Percentiles rank a stretch among this genome's conserved stretches.
These are phyloP conservation scores for Podospora bellae-mahoneyi DNA, from an alignment of 495 filamentous ascomycete genomes.

Conservation along the genomic window DNA sequence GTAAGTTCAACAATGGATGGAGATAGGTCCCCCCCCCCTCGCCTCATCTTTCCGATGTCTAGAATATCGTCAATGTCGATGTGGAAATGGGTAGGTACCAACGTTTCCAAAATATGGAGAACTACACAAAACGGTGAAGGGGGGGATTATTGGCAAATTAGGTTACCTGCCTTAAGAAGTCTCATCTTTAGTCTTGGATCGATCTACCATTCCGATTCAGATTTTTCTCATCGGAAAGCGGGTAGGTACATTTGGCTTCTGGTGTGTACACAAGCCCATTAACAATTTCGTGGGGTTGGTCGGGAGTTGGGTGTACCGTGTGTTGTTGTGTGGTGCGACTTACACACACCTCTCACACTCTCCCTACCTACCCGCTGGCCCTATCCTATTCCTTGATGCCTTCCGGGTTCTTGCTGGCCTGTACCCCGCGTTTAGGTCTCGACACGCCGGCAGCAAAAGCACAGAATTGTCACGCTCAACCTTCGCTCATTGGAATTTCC, in stretches of 20 bases:
- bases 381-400: not conserved
- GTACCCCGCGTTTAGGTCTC: not conserved
- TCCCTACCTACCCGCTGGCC: too few relatives aligned
- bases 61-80: not conserved
- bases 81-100: not conserved
- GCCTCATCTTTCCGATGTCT: not conserved
- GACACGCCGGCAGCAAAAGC: not conserved
- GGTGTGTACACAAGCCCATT: not conserved
- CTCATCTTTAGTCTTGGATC: not conserved
- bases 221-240: not conserved
- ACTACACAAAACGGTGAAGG: too few relatives aligned
- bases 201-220: not conserved
- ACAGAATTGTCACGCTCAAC: not conserved
- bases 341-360: too few relatives aligned
- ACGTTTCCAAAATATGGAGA: not conserved
- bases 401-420: not conserved
- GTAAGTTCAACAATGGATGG: not conserved
- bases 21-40: not conserved
- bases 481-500: not conserved
- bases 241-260: not conserved
- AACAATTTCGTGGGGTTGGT: not conserved
- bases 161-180: not conserved
- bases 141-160: not conserved
- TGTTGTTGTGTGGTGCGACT: not conserved
- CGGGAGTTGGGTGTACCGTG: not conserved